Evolutionary conservation across 305 asterid species (phyloP).

Genomic region (Fraxinus latifolia): DNA sequence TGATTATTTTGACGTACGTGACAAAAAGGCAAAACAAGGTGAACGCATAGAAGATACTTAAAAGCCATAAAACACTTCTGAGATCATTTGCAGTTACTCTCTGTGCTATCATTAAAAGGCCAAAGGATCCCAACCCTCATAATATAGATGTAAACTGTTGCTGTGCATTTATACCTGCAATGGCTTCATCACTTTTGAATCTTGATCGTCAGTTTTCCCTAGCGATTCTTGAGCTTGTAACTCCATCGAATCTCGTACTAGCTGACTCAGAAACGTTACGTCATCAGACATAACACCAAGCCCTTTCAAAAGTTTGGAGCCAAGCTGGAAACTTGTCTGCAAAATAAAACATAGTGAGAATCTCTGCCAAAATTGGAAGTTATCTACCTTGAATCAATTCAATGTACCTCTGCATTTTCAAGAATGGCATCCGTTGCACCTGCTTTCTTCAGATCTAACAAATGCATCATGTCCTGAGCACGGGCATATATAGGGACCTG

Average conservation of each 20-base stretch:
- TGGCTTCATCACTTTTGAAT: conserved; percentile 58
- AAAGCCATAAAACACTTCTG: neutral
- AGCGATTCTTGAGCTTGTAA: conserved; percentile 76
- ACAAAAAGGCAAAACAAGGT: neutral
- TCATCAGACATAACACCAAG: conserved; percentile 93
- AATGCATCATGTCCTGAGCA: conserved; percentile 84
- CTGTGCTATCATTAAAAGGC: neutral
- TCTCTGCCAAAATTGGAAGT: neutral
- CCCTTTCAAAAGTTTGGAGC: conserved; percentile 88
- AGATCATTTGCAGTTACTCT: neutral
- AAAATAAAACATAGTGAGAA: conserved; percentile 20
- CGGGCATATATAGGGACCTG: conserved; percentile 93
- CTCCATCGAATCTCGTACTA: conserved; percentile 89
- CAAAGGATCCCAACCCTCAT: neutral
- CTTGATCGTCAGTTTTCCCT: conserved; percentile 45
- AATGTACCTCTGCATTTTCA: conserved; percentile 85
- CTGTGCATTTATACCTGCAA: conserved; percentile 60
- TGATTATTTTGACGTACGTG: neutral
- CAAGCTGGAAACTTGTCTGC: conserved; percentile 97
- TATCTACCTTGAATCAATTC: conserved; percentile 4
- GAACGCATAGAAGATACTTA: neutral
- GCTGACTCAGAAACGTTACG: conserved; percentile 70
- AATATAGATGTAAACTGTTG: neutral
- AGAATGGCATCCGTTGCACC: conserved; percentile 99
- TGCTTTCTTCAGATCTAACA: conserved; percentile 80